Conservation (phyloP, 2,329 filamentous ascomycete genomes). For the Hypomyces rosellus region DNA sequence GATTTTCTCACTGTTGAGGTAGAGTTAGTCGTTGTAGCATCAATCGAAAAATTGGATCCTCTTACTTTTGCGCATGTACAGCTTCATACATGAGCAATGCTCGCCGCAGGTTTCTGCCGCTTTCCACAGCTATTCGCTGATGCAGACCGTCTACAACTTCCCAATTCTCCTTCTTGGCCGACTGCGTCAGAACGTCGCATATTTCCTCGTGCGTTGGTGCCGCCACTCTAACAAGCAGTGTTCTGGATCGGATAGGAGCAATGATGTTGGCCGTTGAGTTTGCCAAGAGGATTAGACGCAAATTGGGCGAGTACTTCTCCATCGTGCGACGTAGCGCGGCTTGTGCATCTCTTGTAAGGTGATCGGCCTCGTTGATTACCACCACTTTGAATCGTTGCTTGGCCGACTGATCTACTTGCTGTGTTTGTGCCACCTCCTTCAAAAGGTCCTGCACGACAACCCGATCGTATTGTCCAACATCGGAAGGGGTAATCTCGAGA, state of each 20-base stretch:
- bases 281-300: conserved; percentile 84
- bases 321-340: conserved; percentile 91
- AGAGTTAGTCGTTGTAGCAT: conserved; percentile 22
- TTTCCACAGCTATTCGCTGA: conserved; percentile 79
- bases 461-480: conserved; percentile 92
- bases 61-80: conserved; percentile 93
- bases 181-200: conserved; percentile 62
- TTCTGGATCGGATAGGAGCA: conserved; percentile 91
- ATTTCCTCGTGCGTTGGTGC: conserved; percentile 85
- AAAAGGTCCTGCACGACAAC: conserved; percentile 93
- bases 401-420: conserved; percentile 91
- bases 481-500: conserved; percentile 94
- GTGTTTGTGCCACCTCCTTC: conserved; percentile 97
- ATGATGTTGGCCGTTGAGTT: conserved; percentile 99
- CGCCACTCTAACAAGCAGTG: conserved; percentile 83
- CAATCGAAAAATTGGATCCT: no score
- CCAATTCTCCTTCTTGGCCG: conserved; percentile 77
- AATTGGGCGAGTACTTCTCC: conserved; percentile 98
- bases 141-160: conserved; percentile 69
- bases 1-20: conserved; percentile 67
- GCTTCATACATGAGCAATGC: conserved; percentile 96
- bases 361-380: conserved; percentile 97
- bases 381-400: conserved; percentile 96
- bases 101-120: conserved; percentile 81
- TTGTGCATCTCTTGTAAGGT: conserved; percentile 88